Evolutionary conservation across 2,329 filamentous ascomycete genomes (phyloP), one percentile per base, ranked within the genome.

Genomic region (Blastomyces emzantsi): DNA sequence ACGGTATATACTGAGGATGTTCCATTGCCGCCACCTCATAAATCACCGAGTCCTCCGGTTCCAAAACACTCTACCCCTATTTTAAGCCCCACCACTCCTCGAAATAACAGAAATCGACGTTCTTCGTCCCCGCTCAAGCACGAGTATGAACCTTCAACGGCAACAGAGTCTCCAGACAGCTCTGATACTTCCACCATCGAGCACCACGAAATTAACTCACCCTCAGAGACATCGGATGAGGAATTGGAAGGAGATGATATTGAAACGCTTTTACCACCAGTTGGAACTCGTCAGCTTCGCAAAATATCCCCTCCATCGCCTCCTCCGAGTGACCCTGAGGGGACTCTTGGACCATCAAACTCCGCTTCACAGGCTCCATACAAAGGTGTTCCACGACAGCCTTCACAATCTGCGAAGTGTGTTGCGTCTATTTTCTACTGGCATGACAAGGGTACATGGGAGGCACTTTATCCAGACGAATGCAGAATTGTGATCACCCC

Each of bases 101-200:
- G 77, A 73, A 70, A 74, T 69, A 68, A 74, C 73, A 67, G 81
- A 74, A 74, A 88, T 71, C 85, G 92, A 55, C 86, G 92, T 22
- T 89, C 87, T 1, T 97, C 94, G 0, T 99, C 94, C 1, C 94
- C 94, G 0, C 80, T 99, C 60, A 99, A 99, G 78, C 93, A 97
- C 73, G 93, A 99, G 77, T 99, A 97, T 70, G 88, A 92, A 66
- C 93, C 93, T 17, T 97, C 94, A 19, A 86, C 85, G 7, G 85
- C 84, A 56, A 87, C 86, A 0, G 83, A 85, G 52, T 82, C 82
- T 9, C 82, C 80, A 1, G 81, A 85, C 11, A 41, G 36, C 62
- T 86, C 82, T 56, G 77, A 82, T 47, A 78, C 78, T 43, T 85
- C 82, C 6, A 82, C 81, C 30, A 82, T 84, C n/a, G 80, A 82